phyloP scores from a whole-genome alignment of 768 basidiomycete species.

The Calocybe indica region DNA sequence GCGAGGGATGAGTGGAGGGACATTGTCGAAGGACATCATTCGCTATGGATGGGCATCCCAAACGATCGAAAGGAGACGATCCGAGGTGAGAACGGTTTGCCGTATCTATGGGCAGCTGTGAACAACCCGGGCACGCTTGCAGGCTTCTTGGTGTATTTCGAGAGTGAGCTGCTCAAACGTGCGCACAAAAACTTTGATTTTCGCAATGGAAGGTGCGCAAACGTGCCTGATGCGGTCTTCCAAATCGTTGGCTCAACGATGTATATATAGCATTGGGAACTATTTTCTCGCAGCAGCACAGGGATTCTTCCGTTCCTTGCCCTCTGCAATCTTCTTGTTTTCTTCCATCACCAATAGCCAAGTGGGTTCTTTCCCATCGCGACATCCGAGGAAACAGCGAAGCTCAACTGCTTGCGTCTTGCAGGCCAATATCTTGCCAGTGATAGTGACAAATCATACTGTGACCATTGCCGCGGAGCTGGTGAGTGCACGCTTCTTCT shows the following conservation, averaged over 20 bases:
- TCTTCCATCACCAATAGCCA: constrained; percentile 85
- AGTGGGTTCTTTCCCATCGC: constrained; percentile 20
- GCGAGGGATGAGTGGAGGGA: constrained; percentile 90
- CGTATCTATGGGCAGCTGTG: not conserved
- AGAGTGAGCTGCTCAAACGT: constrained; percentile 78
- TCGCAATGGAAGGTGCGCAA: constrained; percentile 72
- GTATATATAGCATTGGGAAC: constrained; percentile 65
- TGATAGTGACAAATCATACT: constrained; percentile 89
- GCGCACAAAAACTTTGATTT: constrained; percentile 96
- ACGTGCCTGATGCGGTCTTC: too few relatives aligned
- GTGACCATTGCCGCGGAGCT: constrained; percentile 94
- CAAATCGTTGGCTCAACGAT: not conserved
- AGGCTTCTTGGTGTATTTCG: constrained; percentile 93
- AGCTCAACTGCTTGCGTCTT: constrained; percentile 15
- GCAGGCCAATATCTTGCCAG: constrained; percentile 78
- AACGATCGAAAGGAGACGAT: constrained; percentile 89
- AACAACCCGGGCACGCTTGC: not conserved
- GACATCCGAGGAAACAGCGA: constrained; percentile 11
- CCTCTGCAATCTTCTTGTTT: constrained; percentile 91
- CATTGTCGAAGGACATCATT: constrained; percentile 82
- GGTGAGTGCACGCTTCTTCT: constrained; percentile 34
- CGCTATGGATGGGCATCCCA: constrained; percentile 81
- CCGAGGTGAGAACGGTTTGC: constrained; percentile 48
- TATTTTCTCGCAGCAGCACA: constrained; percentile 88
- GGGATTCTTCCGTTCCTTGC: constrained; percentile 86